phyloP scores from a whole-genome alignment of 345 rosid species.

The Citrus sinensis region DNA sequence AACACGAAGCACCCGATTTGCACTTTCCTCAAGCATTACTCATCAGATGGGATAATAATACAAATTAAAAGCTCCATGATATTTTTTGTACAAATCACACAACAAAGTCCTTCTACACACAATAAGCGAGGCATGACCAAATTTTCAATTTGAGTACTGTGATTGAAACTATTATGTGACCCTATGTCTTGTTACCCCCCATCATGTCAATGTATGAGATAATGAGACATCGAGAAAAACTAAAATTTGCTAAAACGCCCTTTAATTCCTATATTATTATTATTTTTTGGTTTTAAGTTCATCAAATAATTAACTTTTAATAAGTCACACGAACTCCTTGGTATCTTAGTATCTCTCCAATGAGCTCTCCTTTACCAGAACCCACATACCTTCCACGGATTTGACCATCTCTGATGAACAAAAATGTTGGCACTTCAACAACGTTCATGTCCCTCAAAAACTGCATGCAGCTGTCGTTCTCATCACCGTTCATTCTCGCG shows the following conservation, averaged over 20 bases:
- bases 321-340: constrained; percentile 86
- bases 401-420: constrained; percentile 76
- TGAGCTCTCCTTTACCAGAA: constrained; percentile 93
- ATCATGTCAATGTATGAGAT: no score
- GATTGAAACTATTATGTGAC: no score
- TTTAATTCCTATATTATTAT: background rate
- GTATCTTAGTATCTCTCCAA: constrained; percentile 87
- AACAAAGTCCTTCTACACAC: no score
- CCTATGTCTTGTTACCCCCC: no score
- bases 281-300: background rate
- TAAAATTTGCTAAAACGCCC: background rate
- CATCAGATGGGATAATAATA: no score
- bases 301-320: background rate
- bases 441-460: constrained; percentile 85
- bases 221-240: no score
- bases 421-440: constrained; percentile 78
- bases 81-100: no score
- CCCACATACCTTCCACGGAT: constrained; percentile 85
- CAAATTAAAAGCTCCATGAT: no score
- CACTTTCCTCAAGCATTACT: no score
- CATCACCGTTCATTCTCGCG: constrained; percentile 93
- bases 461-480: constrained; percentile 91
- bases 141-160: no score
- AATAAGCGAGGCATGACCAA: no score
- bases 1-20: no score